Evolutionary conservation across 2,329 filamentous ascomycete species (phyloP).

Genomic region (Fusarium concolor): DNA sequence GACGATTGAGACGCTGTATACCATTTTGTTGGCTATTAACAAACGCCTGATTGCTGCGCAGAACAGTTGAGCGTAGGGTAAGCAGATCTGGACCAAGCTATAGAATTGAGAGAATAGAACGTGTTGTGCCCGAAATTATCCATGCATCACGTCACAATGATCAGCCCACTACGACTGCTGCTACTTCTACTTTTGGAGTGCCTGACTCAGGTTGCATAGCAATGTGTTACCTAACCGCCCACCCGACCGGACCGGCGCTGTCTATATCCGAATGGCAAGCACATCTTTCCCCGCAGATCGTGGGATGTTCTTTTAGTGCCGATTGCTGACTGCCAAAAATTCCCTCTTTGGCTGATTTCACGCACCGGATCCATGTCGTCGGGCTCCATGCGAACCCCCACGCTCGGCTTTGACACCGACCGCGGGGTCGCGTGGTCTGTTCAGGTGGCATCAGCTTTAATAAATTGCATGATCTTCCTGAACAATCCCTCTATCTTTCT

Average conservation of each 20-base stretch:
- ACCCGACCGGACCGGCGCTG: neutral
- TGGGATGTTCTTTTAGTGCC: conserved; percentile 7
- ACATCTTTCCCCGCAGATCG: conserved; percentile 17
- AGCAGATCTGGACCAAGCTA: too few relatives aligned
- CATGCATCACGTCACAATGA: too few relatives aligned
- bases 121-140: too few relatives aligned
- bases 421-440: conserved; percentile 16
- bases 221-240: neutral
- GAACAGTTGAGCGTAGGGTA: too few relatives aligned
- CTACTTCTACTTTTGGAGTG: too few relatives aligned
- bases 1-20: conserved; percentile 57
- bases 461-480: neutral
- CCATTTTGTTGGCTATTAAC: conserved; percentile 51
- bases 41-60: conserved; percentile 1
- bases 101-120: rapidly evolving
- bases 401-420: conserved; percentile 17
- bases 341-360: neutral
- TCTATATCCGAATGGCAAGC: neutral
- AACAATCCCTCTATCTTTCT: neutral
- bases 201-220: too few relatives aligned
- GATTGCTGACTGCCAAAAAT: conserved; percentile 19
- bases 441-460: neutral
- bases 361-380: neutral
- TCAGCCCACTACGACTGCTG: too few relatives aligned
- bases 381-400: conserved; percentile 20